Evolutionary conservation across 257 asterid genomes (phyloP).

Genomic region (Nicotiana otophora): DNA sequence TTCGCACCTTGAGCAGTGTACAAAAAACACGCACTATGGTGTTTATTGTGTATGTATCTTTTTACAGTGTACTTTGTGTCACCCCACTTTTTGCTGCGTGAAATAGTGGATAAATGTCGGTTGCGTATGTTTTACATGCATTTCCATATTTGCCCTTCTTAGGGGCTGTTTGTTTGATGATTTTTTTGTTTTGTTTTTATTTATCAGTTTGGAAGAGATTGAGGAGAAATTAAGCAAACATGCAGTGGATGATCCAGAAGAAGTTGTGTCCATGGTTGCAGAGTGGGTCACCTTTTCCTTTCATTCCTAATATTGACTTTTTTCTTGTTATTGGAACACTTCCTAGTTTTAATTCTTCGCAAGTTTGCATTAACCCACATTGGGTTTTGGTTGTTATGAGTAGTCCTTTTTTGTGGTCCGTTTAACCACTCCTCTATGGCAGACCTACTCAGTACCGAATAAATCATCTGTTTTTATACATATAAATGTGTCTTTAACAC

Average conservation of each 20-base stretch:
- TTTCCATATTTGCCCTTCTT: slow-evolving; percentile 18
- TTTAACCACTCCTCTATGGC: slow-evolving; percentile 25
- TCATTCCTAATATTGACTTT: not conserved
- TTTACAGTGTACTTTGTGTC: slow-evolving; percentile 13
- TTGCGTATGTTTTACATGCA: slow-evolving; percentile 19
- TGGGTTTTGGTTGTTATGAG: slow-evolving; percentile 27
- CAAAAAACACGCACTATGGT: slow-evolving; percentile 9
- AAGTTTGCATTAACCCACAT: slow-evolving; percentile 24
- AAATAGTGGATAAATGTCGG: slow-evolving; percentile 32
- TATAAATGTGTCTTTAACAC: not conserved
- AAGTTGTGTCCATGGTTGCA: slow-evolving; percentile 76
- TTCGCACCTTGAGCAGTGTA: slow-evolving; percentile 35
- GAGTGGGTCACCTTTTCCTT: slow-evolving; percentile 47
- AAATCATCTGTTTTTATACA: not conserved
- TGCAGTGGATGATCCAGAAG: slow-evolving; percentile 86
- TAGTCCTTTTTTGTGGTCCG: slow-evolving; percentile 39
- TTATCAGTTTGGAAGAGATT: slow-evolving; percentile 53
- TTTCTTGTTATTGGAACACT: slow-evolving; percentile 7
- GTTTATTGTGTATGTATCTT: slow-evolving; percentile 16
- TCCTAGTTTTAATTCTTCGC: not conserved
- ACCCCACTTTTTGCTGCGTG: slow-evolving; percentile 16
- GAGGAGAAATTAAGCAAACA: slow-evolving; percentile 56
- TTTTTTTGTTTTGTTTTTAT: not conserved
- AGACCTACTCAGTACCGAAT: slow-evolving; percentile 33
- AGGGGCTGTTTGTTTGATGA: slow-evolving; percentile 1